Conservation (phyloP, 495 filamentous ascomycete species). For the Bryoglossum gracile region DNA sequence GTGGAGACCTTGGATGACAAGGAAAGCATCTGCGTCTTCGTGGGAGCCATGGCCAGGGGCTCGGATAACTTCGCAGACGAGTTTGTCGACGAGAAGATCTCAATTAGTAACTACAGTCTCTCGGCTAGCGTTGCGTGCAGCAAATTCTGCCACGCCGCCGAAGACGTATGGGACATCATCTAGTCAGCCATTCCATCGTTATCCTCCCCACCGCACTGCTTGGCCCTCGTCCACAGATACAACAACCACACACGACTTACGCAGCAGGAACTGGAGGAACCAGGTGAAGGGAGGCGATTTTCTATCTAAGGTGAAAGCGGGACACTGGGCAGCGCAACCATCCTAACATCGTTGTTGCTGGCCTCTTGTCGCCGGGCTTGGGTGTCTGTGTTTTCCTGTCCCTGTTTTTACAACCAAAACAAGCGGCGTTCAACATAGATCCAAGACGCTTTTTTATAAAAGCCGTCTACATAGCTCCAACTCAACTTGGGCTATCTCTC, state of each 20-base stretch:
- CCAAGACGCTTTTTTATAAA: constrained; percentile 50
- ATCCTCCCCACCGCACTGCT: constrained; percentile 9
- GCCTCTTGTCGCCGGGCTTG: constrained; percentile 29
- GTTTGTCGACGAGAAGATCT: constrained; percentile 93
- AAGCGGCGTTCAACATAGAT: constrained; percentile 69
- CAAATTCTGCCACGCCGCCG: constrained; percentile 97
- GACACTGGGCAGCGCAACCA: constrained; percentile 34
- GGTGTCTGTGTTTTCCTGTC: constrained; percentile 48
- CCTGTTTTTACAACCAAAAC: constrained; percentile 82
- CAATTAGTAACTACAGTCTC: constrained; percentile 95
- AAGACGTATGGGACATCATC: constrained; percentile 92
- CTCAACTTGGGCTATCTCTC: constrained; percentile 58
- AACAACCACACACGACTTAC: background rate
- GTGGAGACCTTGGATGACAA: constrained; percentile 66
- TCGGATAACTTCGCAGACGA: constrained; percentile 90
- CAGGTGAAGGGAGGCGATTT: constrained; percentile 17
- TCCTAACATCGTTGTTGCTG: constrained; percentile 44
- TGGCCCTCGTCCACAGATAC: constrained; percentile 4
- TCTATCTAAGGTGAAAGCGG: constrained; percentile 31
- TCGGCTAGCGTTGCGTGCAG: constrained; percentile 96
- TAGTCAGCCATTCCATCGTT: constrained; percentile 38
- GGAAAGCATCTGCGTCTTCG: constrained; percentile 95
- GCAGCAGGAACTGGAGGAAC: background rate
- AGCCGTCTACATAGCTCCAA: constrained; percentile 53
- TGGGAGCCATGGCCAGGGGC: constrained; percentile 97